Evolutionary conservation across 352 stramenopile genomes (phyloP), one percentile per base, ranked within the genome.

Genomic region (Phytopythium chamaehyphon): DNA sequence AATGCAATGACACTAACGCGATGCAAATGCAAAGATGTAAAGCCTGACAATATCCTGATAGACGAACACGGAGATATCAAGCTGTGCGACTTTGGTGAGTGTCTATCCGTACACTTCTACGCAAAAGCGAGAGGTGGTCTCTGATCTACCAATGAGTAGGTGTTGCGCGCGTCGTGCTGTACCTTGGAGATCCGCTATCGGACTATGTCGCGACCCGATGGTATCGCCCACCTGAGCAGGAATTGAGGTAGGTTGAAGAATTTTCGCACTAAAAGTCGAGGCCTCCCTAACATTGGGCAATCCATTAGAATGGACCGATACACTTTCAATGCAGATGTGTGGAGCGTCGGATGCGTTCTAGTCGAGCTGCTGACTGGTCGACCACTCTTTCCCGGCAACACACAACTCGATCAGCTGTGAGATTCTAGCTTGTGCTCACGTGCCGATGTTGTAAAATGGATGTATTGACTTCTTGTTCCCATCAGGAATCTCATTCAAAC

Each of bases 201-300:
- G 83, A 93, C 38, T 93, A 93, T 50, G 83, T 93, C 3, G 69
- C 83, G 19, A 93, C 83, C 28, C 66, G 83, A 10, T 93, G 83
- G 83, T 93, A 93, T 57, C 79, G 83, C 15, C 83, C 83, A 12
- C 83, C 83, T 9, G 80, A 93, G 47, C 83, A 93, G 56, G 83
- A 40, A 49, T 47, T 37, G 28, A 14, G 22, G 19, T 22, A 18
- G 3, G 21, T 12, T 19, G 39, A n/a, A n/a, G n/a, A n/a, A n/a
- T n/a, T n/a, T n/a, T 9, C 6, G 15, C 16, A 24, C 43, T 38
- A 35, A n/a, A n/a, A n/a, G n/a, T n/a, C n/a, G n/a, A n/a, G 12
- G 19, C 33, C 28, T n/a, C 1, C 26, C 42, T 33, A 47, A n/a
- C 16, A 38, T 18, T 16, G 40, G 7, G n/a, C 12, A 10, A 18